phyloP scores from a whole-genome alignment of 257 asterid genomes.

The Solanum clarkiae region DNA sequence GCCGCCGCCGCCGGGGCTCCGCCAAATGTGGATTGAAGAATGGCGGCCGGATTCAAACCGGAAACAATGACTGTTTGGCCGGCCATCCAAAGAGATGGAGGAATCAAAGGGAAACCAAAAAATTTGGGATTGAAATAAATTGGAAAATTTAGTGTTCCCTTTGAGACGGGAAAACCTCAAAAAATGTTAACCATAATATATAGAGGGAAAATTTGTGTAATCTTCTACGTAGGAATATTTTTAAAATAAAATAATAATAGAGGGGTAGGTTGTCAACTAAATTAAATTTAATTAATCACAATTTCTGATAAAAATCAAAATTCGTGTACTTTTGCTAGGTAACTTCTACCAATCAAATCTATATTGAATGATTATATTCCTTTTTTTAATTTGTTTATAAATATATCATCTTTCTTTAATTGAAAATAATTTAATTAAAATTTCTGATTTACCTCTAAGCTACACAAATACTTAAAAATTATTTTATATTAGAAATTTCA shows the following conservation, averaged over 20 bases:
- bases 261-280: not conserved
- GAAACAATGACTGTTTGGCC: constrained; percentile 1
- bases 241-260: not conserved
- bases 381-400: no score
- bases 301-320: not conserved
- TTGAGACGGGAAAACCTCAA: not conserved
- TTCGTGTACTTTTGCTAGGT: not conserved
- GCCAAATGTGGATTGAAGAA: not conserved
- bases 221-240: not conserved
- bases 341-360: not conserved
- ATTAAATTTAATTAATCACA: not conserved
- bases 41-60: constrained; percentile 2
- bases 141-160: not conserved
- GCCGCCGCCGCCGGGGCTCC: not conserved
- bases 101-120: not conserved
- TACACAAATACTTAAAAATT: no score
- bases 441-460: accelerated
- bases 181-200: not conserved
- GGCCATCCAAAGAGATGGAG: not conserved
- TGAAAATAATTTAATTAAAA: no score
- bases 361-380: not conserved
- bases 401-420: no score
- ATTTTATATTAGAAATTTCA: no score
- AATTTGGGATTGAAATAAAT: not conserved
- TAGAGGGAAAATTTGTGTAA: not conserved